These are phyloP conservation scores for Cyclotella atomus DNA, from an alignment of 108 stramenopile species.

Conservation along the genomic window DNA sequence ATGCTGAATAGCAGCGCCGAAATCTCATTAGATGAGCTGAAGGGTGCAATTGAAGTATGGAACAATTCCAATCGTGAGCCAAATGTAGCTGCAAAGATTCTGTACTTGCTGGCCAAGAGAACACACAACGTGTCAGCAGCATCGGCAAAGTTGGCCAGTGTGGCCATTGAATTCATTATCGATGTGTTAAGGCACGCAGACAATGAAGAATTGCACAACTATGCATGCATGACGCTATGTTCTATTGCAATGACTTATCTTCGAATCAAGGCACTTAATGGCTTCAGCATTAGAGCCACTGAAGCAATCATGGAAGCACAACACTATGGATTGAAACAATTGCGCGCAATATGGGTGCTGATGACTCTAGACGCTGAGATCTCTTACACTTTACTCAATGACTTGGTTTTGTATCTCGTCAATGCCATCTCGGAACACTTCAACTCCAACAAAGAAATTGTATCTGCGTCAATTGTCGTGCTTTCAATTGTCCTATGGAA, in stretches of 20 bases:
- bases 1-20: not conserved
- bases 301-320: conserved; percentile 3
- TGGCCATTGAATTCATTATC: not conserved
- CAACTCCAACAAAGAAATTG: not conserved
- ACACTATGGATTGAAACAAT: not conserved
- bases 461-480: conserved; percentile 5
- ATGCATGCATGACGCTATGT: conserved; percentile 1
- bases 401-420: not conserved
- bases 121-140: not conserved
- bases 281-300: not conserved
- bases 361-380: conserved; percentile 2
- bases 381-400: not conserved
- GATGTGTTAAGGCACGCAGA: not conserved
- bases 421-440: not conserved
- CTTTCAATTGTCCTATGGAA: conserved; percentile 9
- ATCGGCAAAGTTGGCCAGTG: not conserved
- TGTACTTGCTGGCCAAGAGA: not conserved
- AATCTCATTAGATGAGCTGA: conserved; percentile 1
- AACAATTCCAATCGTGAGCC: not conserved
- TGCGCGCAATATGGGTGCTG: conserved; percentile 21
- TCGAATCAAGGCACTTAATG: not conserved
- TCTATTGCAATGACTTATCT: not conserved
- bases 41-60: not conserved
- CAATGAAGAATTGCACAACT: not conserved
- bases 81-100: conserved; percentile 14